Percentiles rank a stretch among this genome's conserved stretches.
Evolutionary conservation across 2,329 filamentous ascomycete genomes (phyloP).

Genomic region (Hymenoscyphus infarciens): DNA sequence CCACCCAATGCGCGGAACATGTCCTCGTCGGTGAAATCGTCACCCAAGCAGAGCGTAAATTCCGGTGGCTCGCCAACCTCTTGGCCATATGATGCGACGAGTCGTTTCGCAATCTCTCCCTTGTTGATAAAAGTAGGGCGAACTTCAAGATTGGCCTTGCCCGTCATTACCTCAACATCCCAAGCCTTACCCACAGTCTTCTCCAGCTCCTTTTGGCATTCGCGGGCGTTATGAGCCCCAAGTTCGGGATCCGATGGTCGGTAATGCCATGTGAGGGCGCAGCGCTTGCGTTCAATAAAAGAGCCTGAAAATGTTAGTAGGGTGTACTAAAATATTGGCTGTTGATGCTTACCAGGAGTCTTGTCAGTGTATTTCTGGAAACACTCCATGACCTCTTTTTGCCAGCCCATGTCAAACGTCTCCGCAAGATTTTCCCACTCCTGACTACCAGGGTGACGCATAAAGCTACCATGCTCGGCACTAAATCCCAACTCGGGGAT

Average conservation of each 20-base stretch:
- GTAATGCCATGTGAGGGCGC: conserved; percentile 96
- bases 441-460: conserved; percentile 71
- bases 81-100: conserved; percentile 68
- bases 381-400: conserved; percentile 74
- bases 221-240: conserved; percentile 72
- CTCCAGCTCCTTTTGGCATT: conserved; percentile 80
- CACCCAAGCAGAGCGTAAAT: conserved; percentile 86
- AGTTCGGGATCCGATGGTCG: conserved; percentile 84
- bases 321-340: not conserved
- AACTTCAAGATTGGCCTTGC: conserved; percentile 95
- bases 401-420: conserved; percentile 87
- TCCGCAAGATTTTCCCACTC: conserved; percentile 89
- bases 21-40: conserved; percentile 98
- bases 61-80: conserved; percentile 60
- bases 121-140: conserved; percentile 98
- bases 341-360: conserved; percentile 63
- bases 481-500: conserved; percentile 87
- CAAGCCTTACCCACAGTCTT: conserved; percentile 70
- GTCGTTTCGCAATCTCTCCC: conserved; percentile 84
- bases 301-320: conserved; percentile 54
- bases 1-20: conserved; percentile 80
- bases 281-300: conserved; percentile 91
- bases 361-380: conserved; percentile 87
- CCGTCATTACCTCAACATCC: conserved; percentile 94
- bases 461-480: conserved; percentile 95